A percentile compares a stretch with the other conserved stretches of the same genome.
Evolutionary conservation across 2,329 filamentous ascomycete species (phyloP).

Genomic region (Elsinoe ampelina): DNA sequence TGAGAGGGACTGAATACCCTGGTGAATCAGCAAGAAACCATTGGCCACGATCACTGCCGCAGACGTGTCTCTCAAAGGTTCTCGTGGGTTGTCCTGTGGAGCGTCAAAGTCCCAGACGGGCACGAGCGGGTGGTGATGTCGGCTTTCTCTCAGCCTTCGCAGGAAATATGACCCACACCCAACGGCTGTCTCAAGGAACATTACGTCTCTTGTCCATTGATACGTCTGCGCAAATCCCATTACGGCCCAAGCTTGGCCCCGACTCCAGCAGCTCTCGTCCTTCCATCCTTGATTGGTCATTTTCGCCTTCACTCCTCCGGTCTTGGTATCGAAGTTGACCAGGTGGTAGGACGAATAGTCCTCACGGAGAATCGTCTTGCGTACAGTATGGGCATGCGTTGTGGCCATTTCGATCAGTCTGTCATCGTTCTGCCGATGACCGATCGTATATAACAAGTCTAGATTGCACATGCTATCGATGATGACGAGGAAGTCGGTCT

Average conservation of each 20-base stretch:
- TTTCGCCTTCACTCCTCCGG: slow-evolving; percentile 36
- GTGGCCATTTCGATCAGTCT: slow-evolving; percentile 30
- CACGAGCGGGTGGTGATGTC: slow-evolving; percentile 21
- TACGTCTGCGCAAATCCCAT: slow-evolving; percentile 41
- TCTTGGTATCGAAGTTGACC: slow-evolving; percentile 37
- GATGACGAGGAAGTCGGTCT: slow-evolving; percentile 33
- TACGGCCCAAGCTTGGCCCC: slow-evolving; percentile 44
- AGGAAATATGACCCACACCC: slow-evolving; percentile 41
- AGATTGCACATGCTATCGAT: slow-evolving; percentile 31
- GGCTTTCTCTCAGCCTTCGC: slow-evolving; percentile 29
- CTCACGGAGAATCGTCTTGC: slow-evolving; percentile 27
- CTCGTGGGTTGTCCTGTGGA: slow-evolving; percentile 29
- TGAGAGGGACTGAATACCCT: slow-evolving; percentile 15
- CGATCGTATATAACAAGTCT: not conserved
- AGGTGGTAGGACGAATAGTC: slow-evolving; percentile 35
- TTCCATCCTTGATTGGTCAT: slow-evolving; percentile 41
- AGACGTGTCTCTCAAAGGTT: slow-evolving; percentile 28
- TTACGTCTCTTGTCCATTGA: slow-evolving; percentile 36
- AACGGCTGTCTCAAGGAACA: slow-evolving; percentile 37
- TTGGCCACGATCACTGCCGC: slow-evolving; percentile 36
- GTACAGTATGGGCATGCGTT: slow-evolving; percentile 30
- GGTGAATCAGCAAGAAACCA: slow-evolving; percentile 32
- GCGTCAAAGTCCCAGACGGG: slow-evolving; percentile 47
- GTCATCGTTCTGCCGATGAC: slow-evolving; percentile 16
- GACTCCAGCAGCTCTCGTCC: slow-evolving; percentile 38